These are phyloP conservation scores for Flagelloscypha sp. DNA, from an alignment of 768 basidiomycete species.

Conservation along the genomic window DNA sequence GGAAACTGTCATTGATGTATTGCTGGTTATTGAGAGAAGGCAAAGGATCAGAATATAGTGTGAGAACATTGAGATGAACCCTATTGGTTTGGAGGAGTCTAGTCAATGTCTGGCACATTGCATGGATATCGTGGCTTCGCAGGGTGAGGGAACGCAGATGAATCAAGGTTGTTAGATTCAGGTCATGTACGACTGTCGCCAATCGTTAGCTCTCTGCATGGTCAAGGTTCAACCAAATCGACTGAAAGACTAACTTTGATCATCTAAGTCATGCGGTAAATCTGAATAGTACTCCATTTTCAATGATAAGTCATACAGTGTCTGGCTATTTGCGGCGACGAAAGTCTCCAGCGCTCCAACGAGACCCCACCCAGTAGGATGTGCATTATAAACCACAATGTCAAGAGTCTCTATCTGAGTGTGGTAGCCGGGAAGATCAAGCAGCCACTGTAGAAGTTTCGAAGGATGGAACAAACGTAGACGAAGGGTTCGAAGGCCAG, in stretches of 20 bases:
- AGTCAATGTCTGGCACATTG: conserved; percentile 1
- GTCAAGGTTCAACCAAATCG: no score
- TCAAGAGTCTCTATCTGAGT: conserved; percentile 3
- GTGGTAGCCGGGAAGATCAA: conserved; percentile 1
- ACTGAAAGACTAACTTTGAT: neutral
- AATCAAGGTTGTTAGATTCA: conserved; percentile 1
- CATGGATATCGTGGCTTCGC: conserved; percentile 1
- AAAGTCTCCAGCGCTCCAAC: neutral
- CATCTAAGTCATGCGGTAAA: neutral
- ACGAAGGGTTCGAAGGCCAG: conserved; percentile 1
- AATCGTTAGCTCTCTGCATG: no score
- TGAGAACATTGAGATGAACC: conserved; percentile 1
- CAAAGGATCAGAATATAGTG: conserved; percentile 1
- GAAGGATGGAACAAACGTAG: conserved; percentile 5
- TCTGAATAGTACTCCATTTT: neutral
- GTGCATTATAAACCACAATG: neutral
- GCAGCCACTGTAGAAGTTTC: conserved; percentile 2
- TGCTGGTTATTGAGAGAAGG: neutral
- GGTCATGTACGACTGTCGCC: neutral
- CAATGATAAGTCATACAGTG: conserved; percentile 2
- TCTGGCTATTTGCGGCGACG: conserved; percentile 3
- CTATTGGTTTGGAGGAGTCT: neutral
- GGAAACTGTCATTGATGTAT: neutral
- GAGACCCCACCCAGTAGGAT: conserved; percentile 2
- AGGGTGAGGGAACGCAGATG: conserved; percentile 4